Base-by-base conservation (phyloP, 495 filamentous ascomycete genomes). In the Mycothermus thermophilus region DNA sequence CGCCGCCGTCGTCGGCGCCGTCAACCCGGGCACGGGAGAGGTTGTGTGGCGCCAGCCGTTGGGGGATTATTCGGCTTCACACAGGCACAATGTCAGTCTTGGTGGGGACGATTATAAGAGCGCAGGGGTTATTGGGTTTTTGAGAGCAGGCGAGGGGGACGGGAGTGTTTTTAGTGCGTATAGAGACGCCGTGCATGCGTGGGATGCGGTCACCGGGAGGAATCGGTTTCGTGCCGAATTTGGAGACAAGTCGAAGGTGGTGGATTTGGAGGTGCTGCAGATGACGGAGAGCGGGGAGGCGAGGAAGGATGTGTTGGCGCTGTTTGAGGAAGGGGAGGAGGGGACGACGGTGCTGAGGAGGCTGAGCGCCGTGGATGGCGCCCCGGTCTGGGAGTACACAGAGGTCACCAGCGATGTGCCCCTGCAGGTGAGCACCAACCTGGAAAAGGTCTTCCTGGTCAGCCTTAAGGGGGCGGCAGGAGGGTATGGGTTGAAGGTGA, bases 21-120 rank as follows among this genome's bases (percentile, higher is more conserved):
- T 95, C 8, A 92, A 95, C 46, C 90, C 90, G 11, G 79, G 74
- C 42, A 83, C 78, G 59, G 90, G 90, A 9, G 64, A 68, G 6
- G 45, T 95, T 13, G 66, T 96, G 7, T 99, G 90, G 90, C 70
- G 90, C 25, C 86, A 94, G 50, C 51, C 25, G 7, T 9, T 15
- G 28, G 8, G 17, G 8, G 10, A 13, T 10, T 8, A 19, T 10
- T 10, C 4, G 12, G 73, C 30, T 55, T 16, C 12, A 17, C 4
- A 6, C 4, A 14, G 11, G 14, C 11, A 14, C 8, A 37, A 2
- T 12, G n/a, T n/a, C n/a, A n/a, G n/a, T n/a, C n/a, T n/a, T n/a
- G n/a, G n/a, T n/a, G 9, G 6, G 9, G 12, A 32, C 15, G n/a
- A 20, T n/a, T 4, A 16, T 11, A 10, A 6, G 7, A 18, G 10